Conservation (phyloP, 73 alveolate genomes). For the Tetrahymena malaccensis region DNA sequence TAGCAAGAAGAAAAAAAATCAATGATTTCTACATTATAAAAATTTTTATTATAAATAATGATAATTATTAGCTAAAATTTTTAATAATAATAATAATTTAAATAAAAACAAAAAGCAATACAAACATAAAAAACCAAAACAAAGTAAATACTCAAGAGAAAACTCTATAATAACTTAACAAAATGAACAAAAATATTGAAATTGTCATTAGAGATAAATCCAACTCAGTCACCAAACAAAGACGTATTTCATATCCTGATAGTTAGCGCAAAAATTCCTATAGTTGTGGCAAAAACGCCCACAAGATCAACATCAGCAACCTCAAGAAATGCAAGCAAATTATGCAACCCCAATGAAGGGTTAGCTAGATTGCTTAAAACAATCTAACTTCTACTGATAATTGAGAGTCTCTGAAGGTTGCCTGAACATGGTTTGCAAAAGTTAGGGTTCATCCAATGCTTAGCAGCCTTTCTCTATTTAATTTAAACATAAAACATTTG, state of each 20-base stretch:
- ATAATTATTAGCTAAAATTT: background rate
- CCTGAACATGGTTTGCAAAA: background rate
- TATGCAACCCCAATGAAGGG: background rate
- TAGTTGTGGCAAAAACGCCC: background rate
- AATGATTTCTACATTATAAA: background rate
- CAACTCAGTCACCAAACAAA: background rate
- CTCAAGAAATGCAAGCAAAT: background rate
- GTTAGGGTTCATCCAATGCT: background rate
- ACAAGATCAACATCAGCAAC: background rate
- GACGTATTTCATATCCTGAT: background rate
- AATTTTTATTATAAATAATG: too few relatives aligned
- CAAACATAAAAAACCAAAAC: background rate
- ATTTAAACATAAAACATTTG: background rate
- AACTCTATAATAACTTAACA: background rate
- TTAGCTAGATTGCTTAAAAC: background rate
- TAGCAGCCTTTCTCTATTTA: background rate
- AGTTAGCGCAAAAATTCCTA: background rate
- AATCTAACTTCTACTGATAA: background rate
- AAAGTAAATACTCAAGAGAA: background rate
- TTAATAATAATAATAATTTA: too few relatives aligned
- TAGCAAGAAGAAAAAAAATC: background rate
- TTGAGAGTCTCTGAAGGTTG: background rate
- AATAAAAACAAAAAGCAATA: background rate
- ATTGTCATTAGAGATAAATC: background rate
- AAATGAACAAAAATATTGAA: background rate